Percentiles rank a stretch among this genome's conserved stretches.
Evolutionary conservation across 2,329 filamentous ascomycete species (phyloP).

Genomic region (Pseudogymnoascus sp.): DNA sequence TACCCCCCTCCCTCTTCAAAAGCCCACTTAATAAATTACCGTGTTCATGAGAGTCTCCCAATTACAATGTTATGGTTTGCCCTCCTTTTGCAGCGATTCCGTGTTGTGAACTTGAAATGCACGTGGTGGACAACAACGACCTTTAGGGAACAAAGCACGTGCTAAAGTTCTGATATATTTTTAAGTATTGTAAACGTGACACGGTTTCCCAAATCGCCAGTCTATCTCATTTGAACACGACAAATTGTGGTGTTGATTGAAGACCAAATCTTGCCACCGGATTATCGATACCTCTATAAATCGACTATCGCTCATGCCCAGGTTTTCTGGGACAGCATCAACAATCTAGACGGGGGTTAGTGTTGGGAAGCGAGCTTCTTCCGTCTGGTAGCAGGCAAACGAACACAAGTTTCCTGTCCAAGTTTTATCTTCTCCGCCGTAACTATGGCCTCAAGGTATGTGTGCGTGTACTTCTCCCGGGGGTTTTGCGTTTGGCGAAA

Average conservation of each 20-base stretch:
- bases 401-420: background rate
- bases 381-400: constrained; percentile 21
- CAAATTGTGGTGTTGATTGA: constrained; percentile 1
- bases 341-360: constrained; percentile 7
- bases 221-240: background rate
- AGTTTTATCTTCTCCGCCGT: constrained; percentile 10
- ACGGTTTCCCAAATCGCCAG: constrained; percentile 4
- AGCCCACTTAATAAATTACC: background rate
- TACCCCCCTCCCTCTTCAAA: background rate
- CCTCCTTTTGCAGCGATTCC: background rate
- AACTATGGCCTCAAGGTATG: constrained; percentile 1
- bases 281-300: background rate
- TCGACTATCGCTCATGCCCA: background rate
- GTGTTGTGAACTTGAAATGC: background rate
- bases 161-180: background rate
- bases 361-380: background rate
- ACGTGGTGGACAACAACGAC: background rate
- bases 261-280: background rate
- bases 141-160: background rate
- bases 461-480: background rate
- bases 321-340: background rate
- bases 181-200: constrained; percentile 4
- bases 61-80: background rate
- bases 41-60: background rate
- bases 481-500: background rate